phyloP scores from a whole-genome alignment of 2,329 filamentous ascomycete species.

The Cladosporium halotolerans region DNA sequence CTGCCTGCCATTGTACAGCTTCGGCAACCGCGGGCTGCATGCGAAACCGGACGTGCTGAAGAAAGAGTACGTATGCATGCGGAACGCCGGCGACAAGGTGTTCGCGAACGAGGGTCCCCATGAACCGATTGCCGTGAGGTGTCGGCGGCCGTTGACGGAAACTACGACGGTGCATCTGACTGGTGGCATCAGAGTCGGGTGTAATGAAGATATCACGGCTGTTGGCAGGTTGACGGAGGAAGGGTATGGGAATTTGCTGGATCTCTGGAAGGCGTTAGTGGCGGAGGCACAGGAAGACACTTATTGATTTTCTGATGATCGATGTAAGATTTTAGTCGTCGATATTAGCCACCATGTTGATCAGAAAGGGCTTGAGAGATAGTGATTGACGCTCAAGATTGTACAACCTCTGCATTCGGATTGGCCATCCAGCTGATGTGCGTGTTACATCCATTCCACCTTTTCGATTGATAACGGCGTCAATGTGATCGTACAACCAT shows the following conservation, averaged over 20 bases:
- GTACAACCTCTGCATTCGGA: no score
- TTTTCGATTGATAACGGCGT: no score
- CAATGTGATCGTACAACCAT: no score
- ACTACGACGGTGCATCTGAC: constrained; percentile 12
- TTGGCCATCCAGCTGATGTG: no score
- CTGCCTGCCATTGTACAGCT: constrained; percentile 16
- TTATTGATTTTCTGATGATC: no score
- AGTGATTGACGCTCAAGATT: no score
- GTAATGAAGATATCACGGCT: constrained; percentile 13
- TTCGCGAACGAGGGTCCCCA: neutral
- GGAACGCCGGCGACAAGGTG: neutral
- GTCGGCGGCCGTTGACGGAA: neutral
- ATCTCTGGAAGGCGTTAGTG: neutral
- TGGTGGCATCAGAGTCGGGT: constrained; percentile 12
- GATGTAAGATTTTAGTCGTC: no score
- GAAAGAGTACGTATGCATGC: constrained; percentile 13
- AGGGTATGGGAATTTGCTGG: neutral
- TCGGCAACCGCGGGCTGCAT: constrained; percentile 1
- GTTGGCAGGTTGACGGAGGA: constrained; percentile 10
- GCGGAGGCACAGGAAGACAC: neutral
- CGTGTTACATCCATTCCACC: no score
- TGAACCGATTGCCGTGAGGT: neutral
- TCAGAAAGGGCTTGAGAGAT: no score
- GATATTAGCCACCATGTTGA: no score
- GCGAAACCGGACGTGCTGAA: constrained; percentile 5